Conservation (phyloP, 176 grass and related monocot species). For the Aegilops umbellulata region DNA sequence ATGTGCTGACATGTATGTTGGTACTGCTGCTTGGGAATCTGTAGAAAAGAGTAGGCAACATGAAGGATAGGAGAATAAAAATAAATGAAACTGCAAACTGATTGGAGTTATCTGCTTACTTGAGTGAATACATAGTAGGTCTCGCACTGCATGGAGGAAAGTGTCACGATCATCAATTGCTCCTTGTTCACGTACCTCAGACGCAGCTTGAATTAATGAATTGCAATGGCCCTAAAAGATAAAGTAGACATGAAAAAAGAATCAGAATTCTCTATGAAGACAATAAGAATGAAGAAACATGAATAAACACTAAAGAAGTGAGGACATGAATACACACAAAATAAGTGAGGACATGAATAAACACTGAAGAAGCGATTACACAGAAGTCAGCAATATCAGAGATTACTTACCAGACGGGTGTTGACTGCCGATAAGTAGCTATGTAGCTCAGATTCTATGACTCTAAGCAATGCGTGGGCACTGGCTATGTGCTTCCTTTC, state of each 20-base stretch:
- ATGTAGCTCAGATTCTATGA: slow-evolving; percentile 88
- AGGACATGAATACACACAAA: background rate
- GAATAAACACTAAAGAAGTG: background rate
- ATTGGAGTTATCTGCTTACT: slow-evolving; percentile 43
- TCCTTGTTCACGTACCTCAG: slow-evolving; percentile 89
- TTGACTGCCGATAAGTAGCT: slow-evolving; percentile 79
- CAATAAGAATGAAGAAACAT: background rate
- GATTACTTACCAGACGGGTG: slow-evolving; percentile 67
- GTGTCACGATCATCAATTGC: slow-evolving; percentile 92
- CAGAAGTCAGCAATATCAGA: background rate
- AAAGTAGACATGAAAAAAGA: slow-evolving; percentile 3
- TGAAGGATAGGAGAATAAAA: slow-evolving; percentile 18
- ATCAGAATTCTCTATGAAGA: background rate
- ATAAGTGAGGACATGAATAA: slow-evolving; percentile 16
- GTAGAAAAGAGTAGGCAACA: slow-evolving; percentile 15
- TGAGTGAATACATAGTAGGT: slow-evolving; percentile 90
- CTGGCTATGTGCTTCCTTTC: slow-evolving; percentile 76
- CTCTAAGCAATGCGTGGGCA: slow-evolving; percentile 81
- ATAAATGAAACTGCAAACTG: background rate
- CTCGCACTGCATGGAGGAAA: slow-evolving; percentile 81
- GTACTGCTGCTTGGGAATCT: slow-evolving; percentile 70
- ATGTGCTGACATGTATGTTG: slow-evolving; percentile 88
- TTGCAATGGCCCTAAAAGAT: slow-evolving; percentile 64
- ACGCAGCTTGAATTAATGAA: slow-evolving; percentile 82
- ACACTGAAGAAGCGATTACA: slow-evolving; percentile 1